Evolutionary conservation across 176 grass and related monocot species (phyloP).

Genomic region (Juncus inflexus): DNA sequence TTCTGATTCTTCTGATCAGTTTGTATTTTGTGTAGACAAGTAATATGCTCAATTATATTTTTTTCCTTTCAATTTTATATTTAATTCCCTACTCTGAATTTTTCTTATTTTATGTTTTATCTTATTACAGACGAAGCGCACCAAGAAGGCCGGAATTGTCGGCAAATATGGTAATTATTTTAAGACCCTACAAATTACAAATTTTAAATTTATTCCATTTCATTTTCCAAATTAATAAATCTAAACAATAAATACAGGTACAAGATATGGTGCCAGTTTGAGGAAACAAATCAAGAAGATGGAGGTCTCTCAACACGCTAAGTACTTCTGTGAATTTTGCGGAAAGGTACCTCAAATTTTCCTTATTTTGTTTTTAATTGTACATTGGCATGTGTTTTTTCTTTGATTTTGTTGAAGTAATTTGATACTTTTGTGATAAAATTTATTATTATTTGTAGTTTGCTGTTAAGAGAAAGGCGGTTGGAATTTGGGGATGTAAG

Average conservation of each 20-base stretch:
- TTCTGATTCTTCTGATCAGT: too few species aligned
- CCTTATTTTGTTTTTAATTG: background rate
- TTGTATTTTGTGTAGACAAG: too few species aligned
- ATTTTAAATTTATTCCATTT: background rate
- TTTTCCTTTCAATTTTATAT: too few species aligned
- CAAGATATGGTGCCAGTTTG: slow-evolving; percentile 94
- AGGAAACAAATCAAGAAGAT: slow-evolving; percentile 99
- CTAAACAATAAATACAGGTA: slow-evolving; percentile 37
- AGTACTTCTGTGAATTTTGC: slow-evolving; percentile 95
- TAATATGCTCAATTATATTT: too few species aligned
- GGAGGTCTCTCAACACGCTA: slow-evolving; percentile 89
- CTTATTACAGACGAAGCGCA: slow-evolving; percentile 68
- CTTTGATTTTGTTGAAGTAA: background rate
- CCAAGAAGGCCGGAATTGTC: slow-evolving; percentile 90
- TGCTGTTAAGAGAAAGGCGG: slow-evolving; percentile 82
- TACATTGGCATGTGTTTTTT: background rate
- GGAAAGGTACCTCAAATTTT: slow-evolving; percentile 51
- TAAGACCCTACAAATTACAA: background rate
- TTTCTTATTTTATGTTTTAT: slow-evolving; percentile 8
- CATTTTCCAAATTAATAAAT: background rate
- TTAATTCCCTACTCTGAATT: background rate
- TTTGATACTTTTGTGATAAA: background rate
- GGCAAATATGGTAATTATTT: slow-evolving; percentile 77
- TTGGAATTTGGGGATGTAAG: slow-evolving; percentile 88
- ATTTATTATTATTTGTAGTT: slow-evolving; percentile 32